Conservation (phyloP, 73 alveolate genomes). For the Tetrahymena malaccensis region DNA sequence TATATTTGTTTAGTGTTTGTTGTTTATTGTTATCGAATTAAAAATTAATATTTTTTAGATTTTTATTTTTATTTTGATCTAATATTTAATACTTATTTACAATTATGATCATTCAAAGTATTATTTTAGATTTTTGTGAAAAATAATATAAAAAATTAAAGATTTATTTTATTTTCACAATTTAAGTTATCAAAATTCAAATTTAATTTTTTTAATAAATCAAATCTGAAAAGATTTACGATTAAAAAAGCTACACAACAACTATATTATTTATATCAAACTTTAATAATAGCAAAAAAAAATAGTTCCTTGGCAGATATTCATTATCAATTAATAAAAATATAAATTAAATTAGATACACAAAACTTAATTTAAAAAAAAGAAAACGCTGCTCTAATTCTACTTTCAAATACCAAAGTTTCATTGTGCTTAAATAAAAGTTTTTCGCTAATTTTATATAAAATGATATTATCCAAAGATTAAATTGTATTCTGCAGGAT, state of each 20-base stretch:
- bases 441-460: neutral
- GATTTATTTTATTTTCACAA: neutral
- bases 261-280: neutral
- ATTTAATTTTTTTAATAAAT: neutral
- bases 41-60: no score
- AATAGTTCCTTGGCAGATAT: neutral
- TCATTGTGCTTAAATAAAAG: neutral
- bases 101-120: neutral
- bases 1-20: no score
- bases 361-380: neutral
- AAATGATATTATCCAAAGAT: neutral
- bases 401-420: neutral
- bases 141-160: no score
- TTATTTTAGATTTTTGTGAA: neutral
- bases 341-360: neutral
- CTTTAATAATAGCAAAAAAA: neutral
- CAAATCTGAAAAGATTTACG: neutral
- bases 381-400: neutral
- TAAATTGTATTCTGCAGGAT: neutral
- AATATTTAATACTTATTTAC: no score
- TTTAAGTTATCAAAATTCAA: neutral
- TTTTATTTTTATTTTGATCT: no score
- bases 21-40: no score
- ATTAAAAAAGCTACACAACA: neutral
- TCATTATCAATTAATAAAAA: neutral